Conservation (phyloP, 805 yeast species). For the Lachancea meyersii region DNA sequence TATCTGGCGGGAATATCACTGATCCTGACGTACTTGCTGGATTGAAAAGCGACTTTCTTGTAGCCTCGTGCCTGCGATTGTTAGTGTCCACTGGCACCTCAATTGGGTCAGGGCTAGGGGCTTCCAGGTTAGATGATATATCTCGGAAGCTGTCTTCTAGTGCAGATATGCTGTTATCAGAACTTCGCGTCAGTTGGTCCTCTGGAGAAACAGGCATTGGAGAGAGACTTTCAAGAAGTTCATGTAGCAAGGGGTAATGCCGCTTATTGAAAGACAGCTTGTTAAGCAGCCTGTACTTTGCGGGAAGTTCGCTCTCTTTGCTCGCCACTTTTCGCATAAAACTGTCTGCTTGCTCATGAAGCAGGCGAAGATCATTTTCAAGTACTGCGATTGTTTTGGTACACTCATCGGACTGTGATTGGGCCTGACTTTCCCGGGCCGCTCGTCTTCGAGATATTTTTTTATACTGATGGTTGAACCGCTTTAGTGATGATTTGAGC, state of each 20-base stretch:
- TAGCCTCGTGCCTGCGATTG: too few species aligned
- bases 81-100: too few species aligned
- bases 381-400: background rate
- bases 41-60: background rate
- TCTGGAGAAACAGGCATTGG: background rate
- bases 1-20: background rate
- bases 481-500: slow-evolving; percentile 20
- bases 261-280: slow-evolving; percentile 35
- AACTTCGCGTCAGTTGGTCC: background rate
- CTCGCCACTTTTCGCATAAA: slow-evolving; percentile 10
- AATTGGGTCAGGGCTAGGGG: too few species aligned
- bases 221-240: background rate
- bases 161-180: too few species aligned
- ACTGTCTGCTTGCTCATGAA: background rate
- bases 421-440: slow-evolving; percentile 5
- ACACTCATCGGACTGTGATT: background rate
- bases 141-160: too few species aligned
- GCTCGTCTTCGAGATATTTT: slow-evolving; percentile 14
- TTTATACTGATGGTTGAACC: slow-evolving; percentile 18
- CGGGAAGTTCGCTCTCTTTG: slow-evolving; percentile 33
- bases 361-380: background rate
- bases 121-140: too few species aligned
- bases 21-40: background rate
- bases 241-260: slow-evolving; percentile 40
- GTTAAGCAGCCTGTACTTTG: slow-evolving; percentile 34